A percentile compares a stretch with the other conserved stretches of the same genome.
phyloP scores from a whole-genome alignment of 352 stramenopile species.

The Pseudoperonospora humuli region DNA sequence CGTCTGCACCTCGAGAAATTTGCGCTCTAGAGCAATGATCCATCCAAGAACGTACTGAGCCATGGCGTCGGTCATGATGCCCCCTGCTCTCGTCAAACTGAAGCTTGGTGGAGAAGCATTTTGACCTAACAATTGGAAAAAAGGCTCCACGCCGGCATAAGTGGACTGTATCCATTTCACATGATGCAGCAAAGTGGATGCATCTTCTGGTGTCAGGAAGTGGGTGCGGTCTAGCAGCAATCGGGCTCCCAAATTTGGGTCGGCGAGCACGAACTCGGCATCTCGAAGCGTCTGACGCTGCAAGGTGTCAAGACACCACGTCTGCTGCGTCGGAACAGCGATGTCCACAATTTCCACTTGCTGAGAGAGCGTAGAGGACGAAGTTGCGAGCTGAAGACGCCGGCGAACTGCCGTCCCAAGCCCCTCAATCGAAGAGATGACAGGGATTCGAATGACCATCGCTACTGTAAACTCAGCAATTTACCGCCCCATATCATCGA shows the following conservation, averaged over 20 bases:
- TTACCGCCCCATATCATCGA: background rate
- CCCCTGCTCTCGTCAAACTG: conserved; percentile 32
- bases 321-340: conserved; percentile 6
- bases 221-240: conserved; percentile 20
- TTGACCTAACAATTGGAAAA: conserved; percentile 19
- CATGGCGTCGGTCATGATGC: conserved; percentile 39
- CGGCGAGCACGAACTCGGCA: conserved; percentile 25
- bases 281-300: conserved; percentile 20
- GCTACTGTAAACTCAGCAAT: no score
- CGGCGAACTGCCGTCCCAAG: conserved; percentile 19
- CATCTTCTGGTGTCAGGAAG: background rate
- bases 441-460: conserved; percentile 24
- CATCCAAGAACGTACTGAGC: conserved; percentile 44
- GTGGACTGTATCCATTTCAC: conserved; percentile 48
- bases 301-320: conserved; percentile 14
- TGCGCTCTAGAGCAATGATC: conserved; percentile 29
- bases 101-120: conserved; percentile 14
- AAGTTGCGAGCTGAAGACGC: conserved; percentile 5
- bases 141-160: conserved; percentile 38
- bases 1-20: conserved; percentile 32
- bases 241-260: conserved; percentile 21
- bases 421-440: conserved; percentile 33
- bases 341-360: conserved; percentile 31
- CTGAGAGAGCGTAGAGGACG: conserved; percentile 6
- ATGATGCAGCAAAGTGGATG: conserved; percentile 13